These are phyloP conservation scores for Athelia sp. DNA, from an alignment of 1,284 basidiomycete species.

Conservation along the genomic window DNA sequence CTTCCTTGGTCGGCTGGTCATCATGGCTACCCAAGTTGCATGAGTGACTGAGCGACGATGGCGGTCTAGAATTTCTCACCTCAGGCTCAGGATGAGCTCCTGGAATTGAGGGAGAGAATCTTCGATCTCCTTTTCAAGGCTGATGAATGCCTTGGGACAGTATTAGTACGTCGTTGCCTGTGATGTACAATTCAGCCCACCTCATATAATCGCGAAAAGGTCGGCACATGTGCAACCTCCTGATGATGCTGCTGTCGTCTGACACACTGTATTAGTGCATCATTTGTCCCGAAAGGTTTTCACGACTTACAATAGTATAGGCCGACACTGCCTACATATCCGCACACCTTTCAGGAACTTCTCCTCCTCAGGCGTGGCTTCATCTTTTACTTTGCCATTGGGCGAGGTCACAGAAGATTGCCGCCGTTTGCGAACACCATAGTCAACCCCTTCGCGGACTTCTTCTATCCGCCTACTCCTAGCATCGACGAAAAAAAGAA, in stretches of 20 bases:
- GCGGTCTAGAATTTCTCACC: slow-evolving; percentile 27
- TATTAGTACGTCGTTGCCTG: neutral
- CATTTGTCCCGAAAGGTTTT: neutral
- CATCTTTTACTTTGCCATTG: slow-evolving; percentile 37
- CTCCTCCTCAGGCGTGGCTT: slow-evolving; percentile 49
- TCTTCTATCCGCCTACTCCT: slow-evolving; percentile 75
- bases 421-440: slow-evolving; percentile 58
- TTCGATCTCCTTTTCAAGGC: slow-evolving; percentile 62
- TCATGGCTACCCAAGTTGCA: slow-evolving; percentile 37
- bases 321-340: slow-evolving; percentile 79
- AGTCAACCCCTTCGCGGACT: slow-evolving; percentile 85
- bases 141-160: slow-evolving; percentile 54
- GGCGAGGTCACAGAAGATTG: slow-evolving; percentile 16
- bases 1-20: slow-evolving; percentile 61
- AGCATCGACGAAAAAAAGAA: slow-evolving; percentile 77
- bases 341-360: slow-evolving; percentile 81
- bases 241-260: slow-evolving; percentile 80
- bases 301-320: slow-evolving; percentile 66
- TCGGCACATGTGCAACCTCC: slow-evolving; percentile 58
- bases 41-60: slow-evolving; percentile 40
- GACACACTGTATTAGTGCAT: slow-evolving; percentile 4
- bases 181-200: slow-evolving; percentile 28
- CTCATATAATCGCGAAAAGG: slow-evolving; percentile 68
- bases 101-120: slow-evolving; percentile 46
- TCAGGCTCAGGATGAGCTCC: slow-evolving; percentile 41